Evolutionary conservation across 805 yeast genomes (phyloP), one percentile per base, ranked within the genome.

Genomic region (Ogataea populi-albae): DNA sequence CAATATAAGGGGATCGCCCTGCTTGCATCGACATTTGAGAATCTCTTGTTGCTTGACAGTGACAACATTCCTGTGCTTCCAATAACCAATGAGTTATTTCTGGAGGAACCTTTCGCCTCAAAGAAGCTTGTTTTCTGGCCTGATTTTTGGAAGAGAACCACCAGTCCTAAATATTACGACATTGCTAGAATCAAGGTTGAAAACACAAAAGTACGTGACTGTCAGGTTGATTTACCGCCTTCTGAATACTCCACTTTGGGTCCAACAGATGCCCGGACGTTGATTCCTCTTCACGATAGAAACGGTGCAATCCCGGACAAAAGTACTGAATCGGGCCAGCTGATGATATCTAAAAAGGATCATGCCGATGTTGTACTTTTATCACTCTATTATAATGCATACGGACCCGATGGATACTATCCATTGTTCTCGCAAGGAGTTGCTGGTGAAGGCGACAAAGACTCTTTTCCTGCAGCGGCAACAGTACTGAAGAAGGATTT

Each of bases 361-460:
- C 84, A 79, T 52, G 66, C 75, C 6, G 69, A 68, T 41, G 73
- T 79, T 6, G 59, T 79, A 20, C 59, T 78, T 30, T 57, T 79
- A 17, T 73, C 84, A 0, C 52, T 77, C 22, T 79, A 77, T 50
- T 79, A 79, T 50, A 79, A 79, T 48, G 53, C 73, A 26, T 75
- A 73, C 49, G 84, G 84, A 0, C 81, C 81, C 3, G 65, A 67
- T n/a, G 65, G 72, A 37, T 77, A 71, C 45, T 77, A 77, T 44
- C 74, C 75, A 17, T 57, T 77, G n/a, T 64, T 77, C 35, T 69
- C 80, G 0, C 75, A 75, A 54, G 81, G 76, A 23, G 69, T 68
- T 25, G 75, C 73, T 4, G 93, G 93, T n/a, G 86, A 81, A 61
- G 93, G 91, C 33, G 91, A 84, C 54, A 84, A 83, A 51, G 91